A percentile compares a stretch with the other conserved stretches of the same genome.
Conservation (phyloP, 176 grass and related monocot genomes). For the Zizania latifolia region DNA sequence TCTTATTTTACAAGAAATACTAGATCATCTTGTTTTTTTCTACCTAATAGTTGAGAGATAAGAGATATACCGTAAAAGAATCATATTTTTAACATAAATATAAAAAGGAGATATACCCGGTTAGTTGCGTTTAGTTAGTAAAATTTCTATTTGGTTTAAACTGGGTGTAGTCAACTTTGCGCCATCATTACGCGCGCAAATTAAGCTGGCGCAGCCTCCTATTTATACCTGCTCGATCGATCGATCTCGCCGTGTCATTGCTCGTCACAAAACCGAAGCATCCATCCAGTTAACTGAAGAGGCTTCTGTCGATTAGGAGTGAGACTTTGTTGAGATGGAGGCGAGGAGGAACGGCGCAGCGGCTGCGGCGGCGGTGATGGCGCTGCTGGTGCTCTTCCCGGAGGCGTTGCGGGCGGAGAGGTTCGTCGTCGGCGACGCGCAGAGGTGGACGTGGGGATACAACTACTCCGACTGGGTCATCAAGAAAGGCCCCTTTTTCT, state of each 20-base stretch:
- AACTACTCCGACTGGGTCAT: slow-evolving; percentile 93
- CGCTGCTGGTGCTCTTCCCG: slow-evolving; percentile 22
- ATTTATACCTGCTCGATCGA: slow-evolving; percentile 11
- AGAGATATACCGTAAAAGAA: too few relatives aligned
- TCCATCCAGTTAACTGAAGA: not conserved
- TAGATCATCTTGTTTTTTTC: too few relatives aligned
- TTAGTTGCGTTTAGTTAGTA: too few relatives aligned
- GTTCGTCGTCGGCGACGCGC: slow-evolving; percentile 71
- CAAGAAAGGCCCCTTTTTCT: slow-evolving; percentile 71
- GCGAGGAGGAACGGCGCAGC: not conserved
- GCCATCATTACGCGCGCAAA: slow-evolving; percentile 16
- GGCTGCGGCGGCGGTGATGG: not conserved
- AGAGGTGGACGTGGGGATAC: slow-evolving; percentile 82
- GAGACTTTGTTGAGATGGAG: not conserved
- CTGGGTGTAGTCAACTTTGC: slow-evolving; percentile 29
- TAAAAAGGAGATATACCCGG: too few relatives aligned
- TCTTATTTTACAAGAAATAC: too few relatives aligned
- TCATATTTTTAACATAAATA: too few relatives aligned
- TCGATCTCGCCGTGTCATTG: slow-evolving; percentile 7
- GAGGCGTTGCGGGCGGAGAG: slow-evolving; percentile 27
- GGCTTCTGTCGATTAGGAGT: not conserved
- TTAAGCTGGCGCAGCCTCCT: not conserved
- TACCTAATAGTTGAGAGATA: too few relatives aligned
- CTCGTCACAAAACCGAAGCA: not conserved
- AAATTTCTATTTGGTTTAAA: not conserved